Evolutionary conservation across 2,329 filamentous ascomycete genomes (phyloP).

Genomic region (Scleromitrula shiraiana): DNA sequence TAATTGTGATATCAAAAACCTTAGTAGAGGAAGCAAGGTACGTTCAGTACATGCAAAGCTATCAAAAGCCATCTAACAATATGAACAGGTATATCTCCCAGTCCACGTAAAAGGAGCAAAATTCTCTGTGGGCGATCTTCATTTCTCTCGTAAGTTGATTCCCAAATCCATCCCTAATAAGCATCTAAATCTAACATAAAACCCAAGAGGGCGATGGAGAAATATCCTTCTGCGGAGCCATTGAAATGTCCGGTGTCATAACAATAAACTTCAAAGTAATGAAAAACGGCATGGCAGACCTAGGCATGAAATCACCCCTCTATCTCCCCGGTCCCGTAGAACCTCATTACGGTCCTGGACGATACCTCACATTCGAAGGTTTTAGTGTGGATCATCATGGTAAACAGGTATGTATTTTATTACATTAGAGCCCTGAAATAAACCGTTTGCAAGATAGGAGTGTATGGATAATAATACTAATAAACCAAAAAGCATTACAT

Average conservation of each 20-base stretch:
- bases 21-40: constrained; percentile 53
- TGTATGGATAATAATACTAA: too few species aligned
- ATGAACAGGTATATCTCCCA: constrained; percentile 70
- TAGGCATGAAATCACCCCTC: constrained; percentile 75
- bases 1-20: constrained; percentile 87
- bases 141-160: constrained; percentile 31
- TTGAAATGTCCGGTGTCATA: constrained; percentile 89
- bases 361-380: constrained; percentile 80
- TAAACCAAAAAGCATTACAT: constrained; percentile 21
- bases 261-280: constrained; percentile 86
- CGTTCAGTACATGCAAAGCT: too few species aligned
- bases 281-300: constrained; percentile 66
- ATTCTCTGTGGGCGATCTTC: constrained; percentile 82
- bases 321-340: constrained; percentile 83
- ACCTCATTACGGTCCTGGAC: constrained; percentile 75
- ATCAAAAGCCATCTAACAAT: too few species aligned
- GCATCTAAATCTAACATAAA: constrained; percentile 42
- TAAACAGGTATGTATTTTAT: constrained; percentile 67
- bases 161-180: neutral
- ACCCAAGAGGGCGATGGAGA: constrained; percentile 85
- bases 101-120: constrained; percentile 83
- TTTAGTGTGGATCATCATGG: constrained; percentile 85
- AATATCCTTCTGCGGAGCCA: constrained; percentile 82
- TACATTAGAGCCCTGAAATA: neutral
- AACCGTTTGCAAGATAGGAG: too few species aligned